These are phyloP conservation scores for Zea luxurians DNA, from an alignment of 176 grass and related monocot genomes.

Conservation along the genomic window DNA sequence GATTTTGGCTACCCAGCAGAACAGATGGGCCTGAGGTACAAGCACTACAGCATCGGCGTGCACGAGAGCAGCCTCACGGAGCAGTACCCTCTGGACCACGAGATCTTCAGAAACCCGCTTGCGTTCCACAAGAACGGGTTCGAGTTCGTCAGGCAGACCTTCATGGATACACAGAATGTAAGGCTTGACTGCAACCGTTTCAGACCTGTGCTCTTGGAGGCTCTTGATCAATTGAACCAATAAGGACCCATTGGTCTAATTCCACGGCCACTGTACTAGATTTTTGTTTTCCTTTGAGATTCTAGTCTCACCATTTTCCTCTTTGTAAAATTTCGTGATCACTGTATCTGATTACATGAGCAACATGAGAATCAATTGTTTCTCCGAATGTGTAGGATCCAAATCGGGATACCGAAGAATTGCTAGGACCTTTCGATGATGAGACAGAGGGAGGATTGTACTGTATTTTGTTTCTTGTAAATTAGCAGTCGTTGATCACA, in stretches of 20 bases:
- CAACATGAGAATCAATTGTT: slow-evolving; percentile 14
- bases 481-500: neutral
- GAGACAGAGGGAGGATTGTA: slow-evolving; percentile 23
- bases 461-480: slow-evolving; percentile 16
- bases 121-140: no score
- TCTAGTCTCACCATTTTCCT: slow-evolving; percentile 25
- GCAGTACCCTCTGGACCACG: no score
- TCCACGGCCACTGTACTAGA: slow-evolving; percentile 15
- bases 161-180: no score
- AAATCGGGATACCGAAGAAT: slow-evolving; percentile 16
- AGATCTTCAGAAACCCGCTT: no score
- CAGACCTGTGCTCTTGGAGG: no score
- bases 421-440: slow-evolving; percentile 21
- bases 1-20: no score
- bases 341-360: slow-evolving; percentile 32
- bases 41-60: no score
- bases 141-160: no score
- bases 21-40: no score
- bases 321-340: slow-evolving; percentile 38
- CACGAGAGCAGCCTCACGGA: no score
- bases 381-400: slow-evolving; percentile 29
- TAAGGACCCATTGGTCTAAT: neutral
- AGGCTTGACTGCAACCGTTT: no score
- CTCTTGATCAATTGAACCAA: no score
- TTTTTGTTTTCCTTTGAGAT: neutral